Base-by-base conservation (phyloP, 2,329 filamentous ascomycete genomes). In the Colletotrichum magnum region DNA sequence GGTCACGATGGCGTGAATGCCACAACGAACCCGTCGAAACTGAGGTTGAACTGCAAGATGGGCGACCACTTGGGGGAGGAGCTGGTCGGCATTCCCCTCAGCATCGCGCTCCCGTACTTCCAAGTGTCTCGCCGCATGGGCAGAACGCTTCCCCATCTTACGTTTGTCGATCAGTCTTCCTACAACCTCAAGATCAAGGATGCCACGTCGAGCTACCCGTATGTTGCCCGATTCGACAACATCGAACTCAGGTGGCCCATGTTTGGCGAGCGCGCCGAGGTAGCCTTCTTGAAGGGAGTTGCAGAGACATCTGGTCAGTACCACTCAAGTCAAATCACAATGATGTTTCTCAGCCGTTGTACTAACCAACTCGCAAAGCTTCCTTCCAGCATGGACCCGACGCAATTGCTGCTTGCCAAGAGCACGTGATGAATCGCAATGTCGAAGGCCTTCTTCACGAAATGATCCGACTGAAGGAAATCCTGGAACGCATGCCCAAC, bases 241-340 rank as follows among this genome's bases (percentile, higher is more conserved):
- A 87, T 81, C 16, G 86, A 87, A 48, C 78, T 87, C 7, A 78
- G 86, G 58, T 88, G 86, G 86, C 83, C 85, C 1, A 83, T 87
- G 76, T 88, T 88, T 63, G 84, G 85, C 10, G 85, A 87, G 69
- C 78, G 80, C 15, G 82, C 85, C 0, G 85, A 88, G 72, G 81
- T 86, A 3, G 83, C 85, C 3, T 87, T 87, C 57, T 77, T 87
- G 2, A 86, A 86, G 63, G 84, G 84, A 2, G 83, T 81, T 41
- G 83, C 84, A 0, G 84, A 85, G 12, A 86, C 84, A 13, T 81
- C 80, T 47, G 80, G 80, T 81, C 68, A 60, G 73, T 64, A 7
- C 28, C 7, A 12, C 45, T 32, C 10, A 26, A 5, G 9, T 2
- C 6, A 24, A 4, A 2, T 50, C 28, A 5, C 15, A 5, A 5